Conservation (phyloP, 257 asterid species). For the Eustoma russellianum region DNA sequence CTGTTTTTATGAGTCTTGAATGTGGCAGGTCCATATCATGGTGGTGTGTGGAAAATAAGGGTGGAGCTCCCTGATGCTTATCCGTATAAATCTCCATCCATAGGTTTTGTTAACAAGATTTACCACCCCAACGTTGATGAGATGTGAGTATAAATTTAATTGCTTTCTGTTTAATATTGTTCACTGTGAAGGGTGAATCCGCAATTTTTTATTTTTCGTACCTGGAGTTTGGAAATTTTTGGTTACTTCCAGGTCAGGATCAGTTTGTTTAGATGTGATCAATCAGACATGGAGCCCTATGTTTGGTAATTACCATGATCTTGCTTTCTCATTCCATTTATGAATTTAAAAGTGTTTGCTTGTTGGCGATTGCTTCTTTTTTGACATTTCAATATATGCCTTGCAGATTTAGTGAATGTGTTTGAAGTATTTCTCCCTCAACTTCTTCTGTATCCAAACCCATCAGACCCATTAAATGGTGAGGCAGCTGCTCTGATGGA, state of each 20-base stretch:
- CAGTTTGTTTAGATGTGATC: constrained; percentile 92
- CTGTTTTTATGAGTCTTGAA: constrained; percentile 1
- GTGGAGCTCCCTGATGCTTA: constrained; percentile 99
- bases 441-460: constrained; percentile 90
- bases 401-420: constrained; percentile 80
- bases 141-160: constrained; percentile 40
- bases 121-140: constrained; percentile 99
- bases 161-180: neutral
- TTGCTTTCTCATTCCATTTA: neutral
- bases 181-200: neutral
- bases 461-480: constrained; percentile 90
- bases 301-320: constrained; percentile 53
- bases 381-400: neutral
- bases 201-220: neutral
- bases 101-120: constrained; percentile 85
- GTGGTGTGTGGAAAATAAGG: constrained; percentile 95
- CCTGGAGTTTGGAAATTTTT: neutral
- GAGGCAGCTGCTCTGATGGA: constrained; percentile 95
- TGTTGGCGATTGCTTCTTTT: neutral
- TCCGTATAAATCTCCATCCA: constrained; percentile 96
- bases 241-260: constrained; percentile 71
- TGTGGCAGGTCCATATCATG: constrained; percentile 78
- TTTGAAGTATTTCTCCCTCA: constrained; percentile 96
- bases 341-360: neutral
- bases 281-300: constrained; percentile 99